Conservation (phyloP, 2,329 filamentous ascomycete species). For the Colletotrichum sp. region DNA sequence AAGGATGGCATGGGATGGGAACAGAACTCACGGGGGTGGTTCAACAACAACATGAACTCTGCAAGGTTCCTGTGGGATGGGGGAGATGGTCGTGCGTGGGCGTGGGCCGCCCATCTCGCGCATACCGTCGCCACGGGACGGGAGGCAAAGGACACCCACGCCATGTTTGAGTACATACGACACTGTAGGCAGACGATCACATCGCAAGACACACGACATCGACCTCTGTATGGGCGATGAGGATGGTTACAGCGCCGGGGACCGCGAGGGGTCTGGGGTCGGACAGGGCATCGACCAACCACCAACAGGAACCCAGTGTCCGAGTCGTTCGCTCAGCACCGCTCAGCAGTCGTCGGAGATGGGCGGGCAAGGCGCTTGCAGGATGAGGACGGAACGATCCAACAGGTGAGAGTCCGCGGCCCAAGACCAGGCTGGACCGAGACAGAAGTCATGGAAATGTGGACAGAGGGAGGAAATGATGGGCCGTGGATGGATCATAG, state of each 20-base stretch:
- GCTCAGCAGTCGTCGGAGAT: background rate
- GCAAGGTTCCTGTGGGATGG: slow-evolving; percentile 1
- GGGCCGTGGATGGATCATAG: slow-evolving; percentile 7
- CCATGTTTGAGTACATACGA: background rate
- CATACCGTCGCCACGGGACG: slow-evolving; percentile 15
- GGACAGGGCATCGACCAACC: background rate
- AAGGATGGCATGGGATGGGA: background rate
- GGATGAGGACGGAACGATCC: background rate
- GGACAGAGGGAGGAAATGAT: slow-evolving; percentile 6
- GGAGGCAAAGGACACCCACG: background rate
- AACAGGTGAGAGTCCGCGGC: background rate
- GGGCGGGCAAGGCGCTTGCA: background rate
- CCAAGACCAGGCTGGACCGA: slow-evolving; percentile 6
- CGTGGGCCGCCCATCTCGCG: background rate
- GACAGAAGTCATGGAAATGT: background rate
- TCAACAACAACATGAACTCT: background rate
- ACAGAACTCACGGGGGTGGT: background rate
- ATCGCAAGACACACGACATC: background rate
- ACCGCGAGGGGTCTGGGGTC: background rate
- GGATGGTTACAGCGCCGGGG: background rate
- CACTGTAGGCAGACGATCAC: background rate
- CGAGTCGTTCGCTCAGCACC: background rate
- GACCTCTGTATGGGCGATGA: background rate
- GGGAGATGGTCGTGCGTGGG: background rate
- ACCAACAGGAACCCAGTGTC: background rate